Evolutionary conservation across 2,329 filamentous ascomycete genomes (phyloP).

Genomic region (Clathrospora elynae): DNA sequence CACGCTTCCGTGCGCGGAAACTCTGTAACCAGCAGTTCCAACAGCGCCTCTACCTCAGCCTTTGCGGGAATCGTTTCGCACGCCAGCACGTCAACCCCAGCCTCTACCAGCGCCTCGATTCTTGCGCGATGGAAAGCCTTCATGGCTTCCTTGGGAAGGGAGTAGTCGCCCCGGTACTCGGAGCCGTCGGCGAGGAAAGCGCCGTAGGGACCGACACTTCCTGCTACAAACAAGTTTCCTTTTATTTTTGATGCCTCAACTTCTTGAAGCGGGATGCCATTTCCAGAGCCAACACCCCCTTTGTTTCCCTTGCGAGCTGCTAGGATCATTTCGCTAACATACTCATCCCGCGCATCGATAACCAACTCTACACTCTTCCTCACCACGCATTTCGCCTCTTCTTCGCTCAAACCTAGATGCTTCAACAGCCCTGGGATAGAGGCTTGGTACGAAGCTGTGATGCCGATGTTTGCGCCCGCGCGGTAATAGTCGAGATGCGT

Average conservation of each 20-base stretch:
- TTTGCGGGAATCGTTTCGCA: slow-evolving; percentile 54
- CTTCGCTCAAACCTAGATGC: slow-evolving; percentile 43
- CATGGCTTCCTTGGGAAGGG: slow-evolving; percentile 36
- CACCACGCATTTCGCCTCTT: slow-evolving; percentile 46
- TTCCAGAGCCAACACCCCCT: no score
- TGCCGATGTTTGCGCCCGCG: slow-evolving; percentile 54
- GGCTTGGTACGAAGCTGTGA: slow-evolving; percentile 56
- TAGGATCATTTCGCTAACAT: slow-evolving; percentile 15
- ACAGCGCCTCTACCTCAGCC: slow-evolving; percentile 48
- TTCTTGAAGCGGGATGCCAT: background rate
- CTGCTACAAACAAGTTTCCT: slow-evolving; percentile 47
- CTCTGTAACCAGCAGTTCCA: slow-evolving; percentile 47
- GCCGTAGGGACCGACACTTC: slow-evolving; percentile 56
- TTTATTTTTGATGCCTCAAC: slow-evolving; percentile 3
- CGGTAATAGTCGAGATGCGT: slow-evolving; percentile 54
- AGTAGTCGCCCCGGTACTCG: slow-evolving; percentile 55
- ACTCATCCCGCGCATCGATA: slow-evolving; percentile 45
- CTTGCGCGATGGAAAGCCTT: slow-evolving; percentile 53
- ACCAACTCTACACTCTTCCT: slow-evolving; percentile 51
- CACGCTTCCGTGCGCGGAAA: slow-evolving; percentile 48
- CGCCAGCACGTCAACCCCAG: slow-evolving; percentile 53
- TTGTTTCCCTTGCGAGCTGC: slow-evolving; percentile 3
- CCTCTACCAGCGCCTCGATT: slow-evolving; percentile 49
- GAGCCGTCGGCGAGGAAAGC: slow-evolving; percentile 55
- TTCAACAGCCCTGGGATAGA: slow-evolving; percentile 49